These are phyloP conservation scores for Rhizopus microsporus DNA, from an alignment of 371 early-diverging fungal species.

Conservation along the genomic window DNA sequence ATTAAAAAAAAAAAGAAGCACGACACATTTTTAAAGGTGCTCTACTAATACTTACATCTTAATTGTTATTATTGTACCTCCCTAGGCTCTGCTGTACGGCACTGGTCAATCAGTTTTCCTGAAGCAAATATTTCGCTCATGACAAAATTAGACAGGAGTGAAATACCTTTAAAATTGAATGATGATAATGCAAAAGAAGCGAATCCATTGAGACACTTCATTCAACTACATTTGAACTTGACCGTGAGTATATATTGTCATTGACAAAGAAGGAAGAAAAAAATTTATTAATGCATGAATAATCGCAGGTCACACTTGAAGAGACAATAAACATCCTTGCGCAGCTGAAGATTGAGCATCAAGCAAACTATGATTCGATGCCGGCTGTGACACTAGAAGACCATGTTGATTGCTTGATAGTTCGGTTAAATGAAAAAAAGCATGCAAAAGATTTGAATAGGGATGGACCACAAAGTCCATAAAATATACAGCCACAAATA, in stretches of 20 bases:
- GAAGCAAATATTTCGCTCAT: not conserved
- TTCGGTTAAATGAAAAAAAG: too few species aligned
- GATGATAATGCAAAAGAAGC: not conserved
- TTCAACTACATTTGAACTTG: constrained; percentile 1
- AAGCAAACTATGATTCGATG: too few species aligned
- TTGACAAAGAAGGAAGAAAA: not conserved
- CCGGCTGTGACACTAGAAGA: too few species aligned
- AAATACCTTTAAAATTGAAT: not conserved
- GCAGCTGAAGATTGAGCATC: too few species aligned
- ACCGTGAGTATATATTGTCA: not conserved
- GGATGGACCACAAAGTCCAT: too few species aligned
- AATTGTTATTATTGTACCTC: not conserved
- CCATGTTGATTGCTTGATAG: too few species aligned
- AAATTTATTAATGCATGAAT: too few species aligned
- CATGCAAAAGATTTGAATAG: too few species aligned
- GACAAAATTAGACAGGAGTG: not conserved
- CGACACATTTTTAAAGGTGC: not conserved
- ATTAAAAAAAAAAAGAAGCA: not conserved
- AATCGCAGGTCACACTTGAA: too few species aligned
- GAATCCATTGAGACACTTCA: not conserved
- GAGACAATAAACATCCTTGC: too few species aligned
- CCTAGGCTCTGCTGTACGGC: not conserved
- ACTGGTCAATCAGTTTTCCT: not conserved
- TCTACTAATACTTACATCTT: not conserved
- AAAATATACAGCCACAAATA: too few species aligned